Evolutionary conservation across 1,284 basidiomycete genomes (phyloP), one percentile per base, ranked within the genome.

Genomic region (Anthracocystis walkeri): DNA sequence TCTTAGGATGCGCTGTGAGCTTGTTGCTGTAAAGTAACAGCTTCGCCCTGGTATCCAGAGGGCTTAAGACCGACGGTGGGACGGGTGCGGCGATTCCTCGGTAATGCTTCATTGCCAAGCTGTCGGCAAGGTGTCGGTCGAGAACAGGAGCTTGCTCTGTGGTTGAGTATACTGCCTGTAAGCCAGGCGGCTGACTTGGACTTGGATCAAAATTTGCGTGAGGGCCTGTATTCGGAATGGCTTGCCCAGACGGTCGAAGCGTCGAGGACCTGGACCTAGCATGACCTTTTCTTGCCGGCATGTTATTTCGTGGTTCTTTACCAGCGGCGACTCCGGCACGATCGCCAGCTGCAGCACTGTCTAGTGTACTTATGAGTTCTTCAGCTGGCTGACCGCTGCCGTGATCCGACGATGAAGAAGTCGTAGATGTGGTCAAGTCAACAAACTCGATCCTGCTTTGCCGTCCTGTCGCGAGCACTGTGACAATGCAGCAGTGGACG

Each of bases 111-210:
- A 29, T 29, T 3, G 49, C 40, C n/a, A 59, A 2, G 14, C 52
- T 44, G 12, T 40, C 21, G 20, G 58, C 58, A 10, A 52, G 18
- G 31, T 45, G 49, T 14, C 49, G 49, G 14, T 59, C 31, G 2
- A 59, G 29, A 12, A 52, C 29, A 16, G 49, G 49, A 8, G 40
- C n/a, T 5, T 59, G 29, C 14, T 29, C 14, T 21, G 7, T 0
- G 5, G 52, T 16, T 11, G 38, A 23, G n/a, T 27, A 53, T 5
- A 8, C 23, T 21, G 27, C 38, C 14, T 42, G 52, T 23, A 40
- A n/a, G 20, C 52, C 52, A 8, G 52, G 35, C 0, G 52, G 52
- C 8, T 5, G 4, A 12, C 52, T 53, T 5, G 52, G 40, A 42
- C 52, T 33, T 3, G 52, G 52, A 23, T 49, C 48, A 2, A 1